These are phyloP conservation scores for Blastobotrys attinorum DNA, from an alignment of 805 yeast species.

Conservation along the genomic window DNA sequence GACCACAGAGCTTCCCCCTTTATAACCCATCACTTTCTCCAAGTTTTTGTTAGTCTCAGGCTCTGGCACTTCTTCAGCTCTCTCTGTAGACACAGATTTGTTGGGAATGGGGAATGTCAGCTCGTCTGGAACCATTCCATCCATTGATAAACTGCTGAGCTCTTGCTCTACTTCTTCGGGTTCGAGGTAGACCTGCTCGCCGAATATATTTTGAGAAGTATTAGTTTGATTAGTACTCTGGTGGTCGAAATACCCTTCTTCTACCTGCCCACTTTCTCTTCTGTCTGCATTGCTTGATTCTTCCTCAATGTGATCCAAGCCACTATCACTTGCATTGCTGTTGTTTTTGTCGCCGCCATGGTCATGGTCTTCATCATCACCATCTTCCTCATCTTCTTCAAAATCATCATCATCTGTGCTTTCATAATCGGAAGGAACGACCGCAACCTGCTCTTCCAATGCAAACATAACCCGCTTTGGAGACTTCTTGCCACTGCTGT, in stretches of 20 bases:
- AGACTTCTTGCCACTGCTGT: neutral
- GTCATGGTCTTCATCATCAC: neutral
- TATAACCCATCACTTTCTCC: neutral
- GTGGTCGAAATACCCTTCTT: too few species aligned
- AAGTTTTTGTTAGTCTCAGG: neutral
- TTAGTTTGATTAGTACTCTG: too few species aligned
- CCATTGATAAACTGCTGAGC: neutral
- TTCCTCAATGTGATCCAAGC: neutral
- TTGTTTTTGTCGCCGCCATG: neutral
- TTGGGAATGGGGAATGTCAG: neutral
- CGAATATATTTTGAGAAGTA: neutral
- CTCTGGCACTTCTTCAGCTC: neutral
- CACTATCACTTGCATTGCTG: too few species aligned
- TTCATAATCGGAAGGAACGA: neutral
- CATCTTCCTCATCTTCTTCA: slow-evolving; percentile 1
- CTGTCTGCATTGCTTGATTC: too few species aligned
- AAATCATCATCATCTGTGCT: neutral
- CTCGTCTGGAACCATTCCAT: neutral
- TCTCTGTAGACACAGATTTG: too few species aligned
- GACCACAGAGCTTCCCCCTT: too few species aligned
- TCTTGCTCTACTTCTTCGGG: neutral
- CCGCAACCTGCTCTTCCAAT: neutral
- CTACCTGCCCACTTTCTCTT: too few species aligned
- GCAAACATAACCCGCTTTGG: slow-evolving; percentile 6
- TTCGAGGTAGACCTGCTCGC: neutral